Base-by-base conservation (phyloP, 345 rosid species). In the Brassica carinata region DNA sequence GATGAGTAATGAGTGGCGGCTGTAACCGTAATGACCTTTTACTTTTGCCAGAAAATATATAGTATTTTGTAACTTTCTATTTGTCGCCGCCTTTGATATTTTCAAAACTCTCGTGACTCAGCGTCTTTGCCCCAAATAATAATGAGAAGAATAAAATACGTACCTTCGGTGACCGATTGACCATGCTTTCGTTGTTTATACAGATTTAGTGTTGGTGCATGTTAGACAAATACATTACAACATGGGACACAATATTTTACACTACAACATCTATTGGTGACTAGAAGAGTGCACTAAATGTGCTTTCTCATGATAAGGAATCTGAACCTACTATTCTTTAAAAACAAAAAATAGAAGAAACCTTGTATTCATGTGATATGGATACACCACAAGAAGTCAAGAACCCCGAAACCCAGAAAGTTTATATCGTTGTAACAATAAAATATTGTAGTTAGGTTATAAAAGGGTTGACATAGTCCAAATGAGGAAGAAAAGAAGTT, bases 381-480 rank as follows among this genome's bases (percentile, higher is more conserved):
- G 19, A 45, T 26, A 26, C 23, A 69, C 33, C 72, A 45, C 55
- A 62, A 26, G 17, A 62, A 43, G 1, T 15, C 30, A 62, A 26
- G 29, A 62, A 63, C 2, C 29, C 30, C 18, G 4, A 27, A 43
- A 43, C 5, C 7, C 13, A 15, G 3, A 1, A 75, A 67, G 18
- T 76, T 67, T 14, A 13, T 14, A n/a, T 53, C 10, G 7, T 51
- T 45, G 31, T 17, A 7, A 48, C 43, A 64, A 64, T 64, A 62
- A 45, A 45, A 17, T 31, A 45, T 51, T 64, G 14, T 19, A 53
- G 36, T 53, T 51, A 48, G 51, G 36, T 66, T 53, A 57, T 11
- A 5, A 23, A 69, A 7, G n/a, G 48, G 75, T 69, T 71, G 81
- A 77, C 81, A 63, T 77, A 55, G 75, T 70, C 81, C 53, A 45